Base-by-base conservation (phyloP, 768 basidiomycete species). In the Wakefieldia striispora region DNA sequence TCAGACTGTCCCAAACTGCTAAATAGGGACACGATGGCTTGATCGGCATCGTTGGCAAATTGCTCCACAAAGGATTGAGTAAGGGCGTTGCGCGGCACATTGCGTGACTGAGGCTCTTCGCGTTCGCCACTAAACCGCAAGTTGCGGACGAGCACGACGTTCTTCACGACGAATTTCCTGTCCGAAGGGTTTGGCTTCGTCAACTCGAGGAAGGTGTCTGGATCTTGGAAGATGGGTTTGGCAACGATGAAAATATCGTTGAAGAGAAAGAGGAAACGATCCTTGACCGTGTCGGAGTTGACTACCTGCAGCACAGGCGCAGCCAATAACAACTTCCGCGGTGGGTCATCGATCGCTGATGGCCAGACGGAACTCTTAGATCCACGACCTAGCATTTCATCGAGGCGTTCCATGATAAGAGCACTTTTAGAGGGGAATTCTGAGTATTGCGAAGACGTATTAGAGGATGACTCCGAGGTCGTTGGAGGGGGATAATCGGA, bases 181-280 rank as follows among this genome's bases (percentile, higher is more conserved):
- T 94, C 92, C 17, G 75, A 66, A 3, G 74, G 72, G 47, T 75
- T 71, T 20, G 81, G 80, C 48, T 82, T 80, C 49, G 77, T 70
- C 44, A 72, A 64, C 59, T 86, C 86, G 40, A 82, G 68, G 29
- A 83, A 73, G 31, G 73, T 71, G 54, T 89, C 86, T 43, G 81
- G 77, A 38, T 88, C 84, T 33, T 81, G 79, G 46, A 83, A 73
- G 51, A 94, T 76, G 12, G 94, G 94, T 67, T 98, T 98, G 35
- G 95, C 87, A 56, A 98, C 82, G 67, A 98, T 80, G 47, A 98
- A 81, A 45, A 98, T 80, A 66, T 99, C 97, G 67, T 75, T 92
- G 79, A 99, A 99, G n/a, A 98, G 79, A 74, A 98, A 95, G 10
- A 98, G 79, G 72, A 92, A 91, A 11, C 97, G 85, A 62, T 97